These are phyloP conservation scores for Mortierella sp. DNA, from an alignment of 371 early-diverging fungal genomes.

Conservation along the genomic window DNA sequence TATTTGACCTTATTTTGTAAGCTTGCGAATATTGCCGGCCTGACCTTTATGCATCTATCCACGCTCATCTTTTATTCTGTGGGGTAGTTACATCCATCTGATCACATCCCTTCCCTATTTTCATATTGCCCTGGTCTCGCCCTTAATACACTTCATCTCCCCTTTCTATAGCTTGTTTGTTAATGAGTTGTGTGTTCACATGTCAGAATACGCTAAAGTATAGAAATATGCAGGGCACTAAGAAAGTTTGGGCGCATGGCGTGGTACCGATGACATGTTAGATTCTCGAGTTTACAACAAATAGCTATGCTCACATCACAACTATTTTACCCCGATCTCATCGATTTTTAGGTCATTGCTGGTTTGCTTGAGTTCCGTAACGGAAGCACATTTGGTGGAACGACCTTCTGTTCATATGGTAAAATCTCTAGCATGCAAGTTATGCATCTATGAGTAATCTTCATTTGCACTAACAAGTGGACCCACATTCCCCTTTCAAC, in stretches of 20 bases:
- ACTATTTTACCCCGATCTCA: not conserved
- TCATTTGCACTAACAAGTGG: not conserved
- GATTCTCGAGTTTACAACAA: too few species aligned
- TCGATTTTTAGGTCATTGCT: constrained; percentile 42
- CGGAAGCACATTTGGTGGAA: constrained; percentile 59
- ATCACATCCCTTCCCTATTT: too few species aligned
- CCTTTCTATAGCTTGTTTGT: too few species aligned
- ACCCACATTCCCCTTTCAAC: too few species aligned
- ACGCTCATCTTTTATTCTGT: too few species aligned
- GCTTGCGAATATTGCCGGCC: not conserved
- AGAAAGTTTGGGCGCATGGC: not conserved
- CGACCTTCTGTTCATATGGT: constrained; percentile 60
- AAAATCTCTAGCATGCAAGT: not conserved
- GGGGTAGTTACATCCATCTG: too few species aligned
- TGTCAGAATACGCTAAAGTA: not conserved
- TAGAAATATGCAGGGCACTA: not conserved
- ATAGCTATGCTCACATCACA: not conserved
- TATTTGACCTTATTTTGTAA: not conserved
- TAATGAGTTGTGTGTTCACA: not conserved
- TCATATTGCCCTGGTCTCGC: not conserved
- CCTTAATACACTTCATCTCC: not conserved
- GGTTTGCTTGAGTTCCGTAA: constrained; percentile 57
- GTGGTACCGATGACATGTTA: too few species aligned
- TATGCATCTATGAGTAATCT: not conserved
- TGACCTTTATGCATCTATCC: not conserved